A percentile compares a stretch with the other conserved stretches of the same genome.
Evolutionary conservation across 352 stramenopile genomes (phyloP).

Genomic region (Aphanomyces invadans): DNA sequence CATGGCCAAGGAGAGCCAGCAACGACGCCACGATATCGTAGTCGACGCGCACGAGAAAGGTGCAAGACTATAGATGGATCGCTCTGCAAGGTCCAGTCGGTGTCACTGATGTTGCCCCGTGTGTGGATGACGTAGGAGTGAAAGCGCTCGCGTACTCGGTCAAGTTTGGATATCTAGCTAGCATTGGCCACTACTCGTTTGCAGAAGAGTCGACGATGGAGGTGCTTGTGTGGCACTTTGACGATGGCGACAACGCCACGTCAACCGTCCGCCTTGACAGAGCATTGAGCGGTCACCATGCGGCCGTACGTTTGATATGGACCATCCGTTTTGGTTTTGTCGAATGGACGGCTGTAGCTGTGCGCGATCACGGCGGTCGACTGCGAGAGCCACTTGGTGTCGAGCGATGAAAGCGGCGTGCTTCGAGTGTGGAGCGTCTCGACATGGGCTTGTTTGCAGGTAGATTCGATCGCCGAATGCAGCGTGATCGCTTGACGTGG

Average conservation of each 20-base stretch:
- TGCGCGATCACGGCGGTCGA: constrained; percentile 46
- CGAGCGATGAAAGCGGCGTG: constrained; percentile 42
- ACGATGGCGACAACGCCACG: not conserved
- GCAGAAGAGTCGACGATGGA: constrained; percentile 57
- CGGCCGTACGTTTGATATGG: constrained; percentile 17
- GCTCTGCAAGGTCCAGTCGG: not conserved
- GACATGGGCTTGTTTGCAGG: constrained; percentile 16
- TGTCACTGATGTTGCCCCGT: not conserved
- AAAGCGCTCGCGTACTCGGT: constrained; percentile 41
- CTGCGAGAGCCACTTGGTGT: constrained; percentile 49
- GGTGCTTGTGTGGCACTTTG: constrained; percentile 37
- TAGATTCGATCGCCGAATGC: not conserved
- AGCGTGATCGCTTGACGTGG: too few relatives aligned
- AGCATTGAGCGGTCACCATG: constrained; percentile 23
- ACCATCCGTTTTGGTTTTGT: too few relatives aligned
- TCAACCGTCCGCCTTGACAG: not conserved
- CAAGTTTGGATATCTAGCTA: constrained; percentile 46
- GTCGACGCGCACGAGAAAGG: constrained; percentile 19
- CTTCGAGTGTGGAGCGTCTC: constrained; percentile 37
- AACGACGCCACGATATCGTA: not conserved
- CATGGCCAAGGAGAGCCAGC: constrained; percentile 6
- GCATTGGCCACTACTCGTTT: constrained; percentile 50
- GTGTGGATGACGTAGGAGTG: constrained; percentile 31
- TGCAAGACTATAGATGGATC: not conserved
- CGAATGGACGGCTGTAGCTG: constrained; percentile 28